Evolutionary conservation across 2,329 filamentous ascomycete species (phyloP).

Genomic region (Colletotrichum karsti): DNA sequence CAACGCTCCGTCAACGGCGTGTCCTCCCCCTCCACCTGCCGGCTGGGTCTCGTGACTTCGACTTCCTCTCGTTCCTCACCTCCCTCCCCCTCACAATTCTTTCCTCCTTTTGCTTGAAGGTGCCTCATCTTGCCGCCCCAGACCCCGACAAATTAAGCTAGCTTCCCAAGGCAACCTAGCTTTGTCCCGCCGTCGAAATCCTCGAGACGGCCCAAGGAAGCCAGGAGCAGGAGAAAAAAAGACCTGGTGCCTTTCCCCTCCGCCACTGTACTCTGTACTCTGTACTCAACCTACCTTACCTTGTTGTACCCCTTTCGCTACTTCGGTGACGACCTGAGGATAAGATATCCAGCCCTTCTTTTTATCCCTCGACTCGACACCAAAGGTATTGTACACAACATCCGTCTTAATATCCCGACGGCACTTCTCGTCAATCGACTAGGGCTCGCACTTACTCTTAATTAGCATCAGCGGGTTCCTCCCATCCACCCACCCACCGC

Average conservation of each 20-base stretch:
- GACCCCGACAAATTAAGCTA: not conserved
- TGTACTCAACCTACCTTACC: slow-evolving; percentile 3
- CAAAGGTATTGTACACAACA: not conserved
- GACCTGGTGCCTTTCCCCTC: not conserved
- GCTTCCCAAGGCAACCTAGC: slow-evolving; percentile 15
- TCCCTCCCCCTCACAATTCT: not conserved
- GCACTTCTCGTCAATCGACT: not conserved
- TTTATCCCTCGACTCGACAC: not conserved
- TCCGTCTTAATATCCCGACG: not conserved
- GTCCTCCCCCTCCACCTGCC: not conserved
- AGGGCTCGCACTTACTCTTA: slow-evolving; percentile 17
- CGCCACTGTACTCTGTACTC: not conserved
- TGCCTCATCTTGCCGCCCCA: slow-evolving; percentile 3
- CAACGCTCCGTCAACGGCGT: not conserved
- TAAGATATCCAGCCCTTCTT: not conserved
- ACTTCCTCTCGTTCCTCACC: not conserved
- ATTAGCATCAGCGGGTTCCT: slow-evolving; percentile 19
- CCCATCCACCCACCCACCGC: slow-evolving; percentile 23
- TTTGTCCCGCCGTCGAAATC: not conserved
- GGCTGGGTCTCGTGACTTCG: slow-evolving; percentile 27
- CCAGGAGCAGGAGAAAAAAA: not conserved
- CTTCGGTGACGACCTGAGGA: not conserved
- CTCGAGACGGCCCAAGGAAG: not conserved
- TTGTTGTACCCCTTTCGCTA: slow-evolving; percentile 1
- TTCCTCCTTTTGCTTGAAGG: not conserved